Base-by-base conservation (phyloP, 129 eudicot genomes). In the Ambrosia trifida region DNA sequence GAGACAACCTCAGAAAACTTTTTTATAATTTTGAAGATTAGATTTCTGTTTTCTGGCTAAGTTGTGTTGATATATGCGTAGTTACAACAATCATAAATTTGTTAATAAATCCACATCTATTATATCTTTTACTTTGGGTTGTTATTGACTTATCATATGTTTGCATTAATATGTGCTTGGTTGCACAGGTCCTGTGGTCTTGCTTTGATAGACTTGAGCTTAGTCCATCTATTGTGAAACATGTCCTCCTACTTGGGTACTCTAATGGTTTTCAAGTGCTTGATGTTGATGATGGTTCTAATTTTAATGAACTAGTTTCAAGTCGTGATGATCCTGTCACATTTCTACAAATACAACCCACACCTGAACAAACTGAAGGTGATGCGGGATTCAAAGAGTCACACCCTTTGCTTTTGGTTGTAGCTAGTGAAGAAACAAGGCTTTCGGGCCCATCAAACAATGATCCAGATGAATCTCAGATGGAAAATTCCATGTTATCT, bases 241-340 rank as follows among this genome's bases (percentile, higher is more conserved):
- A 80, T 45, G 94, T 95, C 60, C 91, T 95, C 17, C 81, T 95
- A 60, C 96, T 95, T 73, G 99, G 99, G 47, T 95, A 90, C 77
- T 71, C 81, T 12, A 90, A 90, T 66, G 99, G 99, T 13, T 95
- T 95, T 81, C 99, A 90, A 83, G 97, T 95, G 28, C 87, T 95
- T 7, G 99, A 95, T 84, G 97, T 95, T 16, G 94, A 88, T 61
- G 94, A 90, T 83, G 96, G 94, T 65, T 86, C 96, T 63, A 87
- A 77, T 72, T 80, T 95, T 74, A 82, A 65, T 72, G 97, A 95
- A 78, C 45, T 90, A 50, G 98, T 92, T 53, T 92, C 98, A 56
- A 80, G 60, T 64, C 98, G 95, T 69, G 98, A 92, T 53, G 96
- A 85, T 72, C 91, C 88, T n/a, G 94, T 87, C 74, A 89, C 96